Base-by-base conservation (phyloP, 1,284 basidiomycete species). In the Puccinia polysora region DNA sequence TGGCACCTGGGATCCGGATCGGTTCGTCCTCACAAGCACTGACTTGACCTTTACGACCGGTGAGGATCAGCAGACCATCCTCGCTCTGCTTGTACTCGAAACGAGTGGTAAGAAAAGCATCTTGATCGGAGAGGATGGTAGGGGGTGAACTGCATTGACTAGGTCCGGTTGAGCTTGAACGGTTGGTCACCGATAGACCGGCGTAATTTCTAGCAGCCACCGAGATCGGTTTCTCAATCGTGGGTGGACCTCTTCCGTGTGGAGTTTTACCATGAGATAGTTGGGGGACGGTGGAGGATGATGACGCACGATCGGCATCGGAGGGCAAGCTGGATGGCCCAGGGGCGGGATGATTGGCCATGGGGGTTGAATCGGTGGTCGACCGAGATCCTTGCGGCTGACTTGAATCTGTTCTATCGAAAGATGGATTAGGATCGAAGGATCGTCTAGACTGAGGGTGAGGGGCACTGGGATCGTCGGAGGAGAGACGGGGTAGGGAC, bases 11-110 rank as follows among this genome's bases (percentile, higher is more conserved):
- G 18, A 60, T 60, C 14, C 58, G 58, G 28, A 60, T 60, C 2
- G 58, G 58, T 53, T 71, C 69, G 23, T 71, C 69, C 50, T 71
- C 69, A 20, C 69, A 71, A 6, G 20, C 32, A 20, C 59, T 71
- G 25, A 63, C 40, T 32, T 62, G 40, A 47, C 50, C 69, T n/a
- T 43, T 62, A 14, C 69, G 40, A 34, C 69, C 69, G 14, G 69
- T 71, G 4, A 71, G 28, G 59, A 71, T 43, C 34, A 63, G 28
- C 14, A 63, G 30, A 3, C 56, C 69, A 14, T 63, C 69, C 6
- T 62, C 69, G 25, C 36, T 53, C 23, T 63, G 34, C 15, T 49
- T 36, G 25, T 71, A 58, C 50, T 71, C 58, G 28, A 71, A 71
- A 0, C 69, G 47, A 30, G 69, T 63, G 34, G 69, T 71, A 14